A percentile compares a stretch with the other conserved stretches of the same genome.
phyloP scores from a whole-genome alignment of 2,329 filamentous ascomycete species.

The Ambrosiella beaveri region DNA sequence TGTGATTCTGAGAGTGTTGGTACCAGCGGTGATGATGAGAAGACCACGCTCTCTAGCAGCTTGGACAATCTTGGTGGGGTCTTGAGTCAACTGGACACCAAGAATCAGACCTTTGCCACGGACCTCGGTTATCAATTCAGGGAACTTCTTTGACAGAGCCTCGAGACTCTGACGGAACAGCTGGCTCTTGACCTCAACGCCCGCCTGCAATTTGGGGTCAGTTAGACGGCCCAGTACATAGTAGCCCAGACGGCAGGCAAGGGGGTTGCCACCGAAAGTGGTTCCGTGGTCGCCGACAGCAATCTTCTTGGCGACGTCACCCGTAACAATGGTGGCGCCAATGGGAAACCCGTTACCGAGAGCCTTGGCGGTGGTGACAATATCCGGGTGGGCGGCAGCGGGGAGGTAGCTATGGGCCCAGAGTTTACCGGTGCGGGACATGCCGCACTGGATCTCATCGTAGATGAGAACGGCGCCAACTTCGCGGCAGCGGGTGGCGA shows the following conservation, averaged over 20 bases:
- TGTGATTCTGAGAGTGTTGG: slow-evolving; percentile 82
- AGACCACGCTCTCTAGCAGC: slow-evolving; percentile 77
- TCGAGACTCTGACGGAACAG: slow-evolving; percentile 33
- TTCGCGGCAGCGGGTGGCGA: slow-evolving; percentile 70
- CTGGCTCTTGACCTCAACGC: slow-evolving; percentile 48
- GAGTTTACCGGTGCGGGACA: slow-evolving; percentile 69
- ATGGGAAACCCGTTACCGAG: slow-evolving; percentile 94
- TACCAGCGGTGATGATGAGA: slow-evolving; percentile 80
- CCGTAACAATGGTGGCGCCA: slow-evolving; percentile 43
- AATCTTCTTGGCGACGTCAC: slow-evolving; percentile 25
- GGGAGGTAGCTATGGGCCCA: slow-evolving; percentile 75
- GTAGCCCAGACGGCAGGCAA: slow-evolving; percentile 69
- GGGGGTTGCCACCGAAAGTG: slow-evolving; percentile 83
- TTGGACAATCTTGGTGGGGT: slow-evolving; percentile 58
- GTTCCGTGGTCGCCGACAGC: slow-evolving; percentile 70
- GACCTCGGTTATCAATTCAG: slow-evolving; percentile 58
- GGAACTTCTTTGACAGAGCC: slow-evolving; percentile 32
- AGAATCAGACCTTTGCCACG: slow-evolving; percentile 74
- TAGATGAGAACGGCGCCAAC: slow-evolving; percentile 82
- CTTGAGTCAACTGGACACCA: slow-evolving; percentile 63
- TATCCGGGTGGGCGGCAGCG: slow-evolving; percentile 72
- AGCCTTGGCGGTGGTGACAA: slow-evolving; percentile 87
- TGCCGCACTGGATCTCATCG: slow-evolving; percentile 93
- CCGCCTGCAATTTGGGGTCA: slow-evolving; percentile 49
- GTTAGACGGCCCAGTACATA: slow-evolving; percentile 67